Evolutionary conservation across 1,139 yeast species (phyloP), one percentile per base, ranked within the genome.

Genomic region (Magnusiomyces suaveolens): DNA sequence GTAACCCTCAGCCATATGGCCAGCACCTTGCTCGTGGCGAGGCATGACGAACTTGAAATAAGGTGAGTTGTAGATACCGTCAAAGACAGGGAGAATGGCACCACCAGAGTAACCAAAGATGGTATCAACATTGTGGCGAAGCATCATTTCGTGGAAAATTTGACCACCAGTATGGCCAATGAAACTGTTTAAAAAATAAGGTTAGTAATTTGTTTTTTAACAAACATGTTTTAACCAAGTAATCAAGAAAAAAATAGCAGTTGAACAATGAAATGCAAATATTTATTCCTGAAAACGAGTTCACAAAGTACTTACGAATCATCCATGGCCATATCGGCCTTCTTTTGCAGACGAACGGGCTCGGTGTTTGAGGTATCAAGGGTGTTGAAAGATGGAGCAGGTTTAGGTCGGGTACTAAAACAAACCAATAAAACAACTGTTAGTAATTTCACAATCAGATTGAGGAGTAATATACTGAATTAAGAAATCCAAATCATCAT

Each of bases 1-100:
- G 65, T 92, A 92, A 59, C 98, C 98, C 75, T 92, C 97, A 54
- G 98, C 98, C 98, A 92, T 92, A 72, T 92, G 98, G 52, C 98
- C 98, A 24, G 98, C 98, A 71, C 98, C 98, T 74, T 92, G 98
- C 72, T 92, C 98, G 69, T 92, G 98, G 67, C 95, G 82, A 53
- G 98, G 98, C 63, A 92, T 76, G 56, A 92, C 87, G 69, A 92
- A 92, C 63, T 83, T 82, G 77, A 92, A 90, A 66, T 85, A 81
- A 56, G 85, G 84, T 18, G 96, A 87, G 74, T 90, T 86, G 76
- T 86, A 87, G 64, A 92, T 92, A 62, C 97, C 98, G 69, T 92
- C 98, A 68, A 86, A 92, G 36, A 92, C 98, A 25, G 98, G 97
- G 65, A 92, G 79, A 68, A 92, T 92, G 63, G 98, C 98, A 69